These are phyloP conservation scores for Clavispora carvajalis DNA, from an alignment of 805 yeast species.

Conservation along the genomic window DNA sequence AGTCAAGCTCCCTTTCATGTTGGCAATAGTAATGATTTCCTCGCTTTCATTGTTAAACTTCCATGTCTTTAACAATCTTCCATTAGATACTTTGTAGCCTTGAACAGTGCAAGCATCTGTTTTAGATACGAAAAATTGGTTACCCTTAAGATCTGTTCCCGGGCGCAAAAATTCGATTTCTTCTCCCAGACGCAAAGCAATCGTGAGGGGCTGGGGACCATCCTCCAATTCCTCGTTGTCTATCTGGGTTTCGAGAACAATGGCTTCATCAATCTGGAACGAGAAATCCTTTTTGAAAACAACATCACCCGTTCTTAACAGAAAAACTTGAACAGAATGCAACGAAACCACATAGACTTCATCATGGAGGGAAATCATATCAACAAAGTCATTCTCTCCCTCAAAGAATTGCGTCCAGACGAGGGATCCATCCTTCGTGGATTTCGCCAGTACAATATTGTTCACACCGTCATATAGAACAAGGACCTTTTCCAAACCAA, in stretches of 20 bases:
- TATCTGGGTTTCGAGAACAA: not conserved
- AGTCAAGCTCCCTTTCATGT: conserved; percentile 20
- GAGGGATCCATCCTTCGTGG: conserved; percentile 7
- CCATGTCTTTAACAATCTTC: conserved; percentile 25
- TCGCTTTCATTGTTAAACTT: conserved; percentile 17
- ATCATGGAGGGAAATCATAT: conserved; percentile 3
- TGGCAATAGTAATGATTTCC: conserved; percentile 15
- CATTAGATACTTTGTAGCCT: conserved; percentile 18
- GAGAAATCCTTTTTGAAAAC: not conserved
- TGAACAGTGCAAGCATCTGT: conserved; percentile 10
- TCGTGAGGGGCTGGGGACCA: not conserved
- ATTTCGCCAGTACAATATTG: conserved; percentile 8
- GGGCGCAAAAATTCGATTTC: conserved; percentile 3
- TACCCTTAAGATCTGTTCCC: not conserved
- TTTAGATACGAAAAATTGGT: conserved; percentile 14
- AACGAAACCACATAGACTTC: conserved; percentile 10
- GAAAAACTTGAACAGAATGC: conserved; percentile 6
- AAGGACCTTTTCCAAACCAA: conserved; percentile 30
- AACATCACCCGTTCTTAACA: conserved; percentile 11
- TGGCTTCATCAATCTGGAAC: conserved; percentile 3
- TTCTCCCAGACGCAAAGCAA: conserved; percentile 8
- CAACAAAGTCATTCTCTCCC: conserved; percentile 1
- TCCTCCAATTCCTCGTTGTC: conserved; percentile 1
- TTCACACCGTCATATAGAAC: conserved; percentile 20
- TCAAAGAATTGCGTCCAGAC: conserved; percentile 6